Percentiles rank a stretch among this genome's conserved stretches.
These are phyloP conservation scores for Paraconiothyrium brasiliense DNA, from an alignment of 2,329 filamentous ascomycete species.

Conservation along the genomic window DNA sequence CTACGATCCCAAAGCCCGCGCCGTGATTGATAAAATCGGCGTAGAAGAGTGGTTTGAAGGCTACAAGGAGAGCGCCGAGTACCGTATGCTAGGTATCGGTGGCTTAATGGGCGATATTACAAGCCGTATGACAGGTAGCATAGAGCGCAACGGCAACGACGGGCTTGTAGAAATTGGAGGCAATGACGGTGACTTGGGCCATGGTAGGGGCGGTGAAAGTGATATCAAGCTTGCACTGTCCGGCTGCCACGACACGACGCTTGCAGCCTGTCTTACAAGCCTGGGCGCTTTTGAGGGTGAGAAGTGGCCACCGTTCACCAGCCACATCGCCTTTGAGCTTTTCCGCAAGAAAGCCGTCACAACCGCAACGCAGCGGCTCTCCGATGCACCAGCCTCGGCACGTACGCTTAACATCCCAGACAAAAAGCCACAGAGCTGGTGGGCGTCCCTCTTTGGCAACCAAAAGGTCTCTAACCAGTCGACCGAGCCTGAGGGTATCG, in stretches of 20 bases:
- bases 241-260: slow-evolving; percentile 93
- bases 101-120: slow-evolving; percentile 84
- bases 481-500: slow-evolving; percentile 57
- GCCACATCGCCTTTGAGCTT: slow-evolving; percentile 88
- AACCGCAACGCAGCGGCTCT: slow-evolving; percentile 8
- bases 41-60: slow-evolving; percentile 95
- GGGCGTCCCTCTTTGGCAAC: slow-evolving; percentile 48
- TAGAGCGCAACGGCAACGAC: slow-evolving; percentile 46
- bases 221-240: slow-evolving; percentile 78
- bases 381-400: slow-evolving; percentile 9
- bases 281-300: slow-evolving; percentile 78
- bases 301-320: slow-evolving; percentile 92
- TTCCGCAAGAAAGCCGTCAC: slow-evolving; percentile 67
- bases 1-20: slow-evolving; percentile 77
- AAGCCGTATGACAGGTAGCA: slow-evolving; percentile 54
- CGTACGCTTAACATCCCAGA: slow-evolving; percentile 11
- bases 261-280: slow-evolving; percentile 79
- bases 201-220: slow-evolving; percentile 59
- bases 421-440: slow-evolving; percentile 44
- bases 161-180: slow-evolving; percentile 53
- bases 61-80: slow-evolving; percentile 84
- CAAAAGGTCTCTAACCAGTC: slow-evolving; percentile 21
- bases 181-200: slow-evolving; percentile 42
- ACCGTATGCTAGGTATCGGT: slow-evolving; percentile 89
- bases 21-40: slow-evolving; percentile 75